phyloP scores from a whole-genome alignment of 148 eudicot genomes.

The Suaeda aralocaspica region DNA sequence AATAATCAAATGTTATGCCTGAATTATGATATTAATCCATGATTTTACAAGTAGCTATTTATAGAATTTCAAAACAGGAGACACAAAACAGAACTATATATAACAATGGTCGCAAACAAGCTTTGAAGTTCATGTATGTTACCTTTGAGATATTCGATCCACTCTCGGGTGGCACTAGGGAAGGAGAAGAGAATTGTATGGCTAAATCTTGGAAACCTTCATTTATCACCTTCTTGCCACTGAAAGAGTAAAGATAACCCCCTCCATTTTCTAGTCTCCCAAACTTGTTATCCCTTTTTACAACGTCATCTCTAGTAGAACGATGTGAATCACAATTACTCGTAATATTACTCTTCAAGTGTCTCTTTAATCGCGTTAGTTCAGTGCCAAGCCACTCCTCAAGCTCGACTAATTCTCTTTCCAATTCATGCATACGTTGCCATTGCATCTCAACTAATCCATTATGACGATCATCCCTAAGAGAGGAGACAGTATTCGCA shows the following conservation, averaged over 20 bases:
- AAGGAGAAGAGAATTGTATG: constrained; percentile 24
- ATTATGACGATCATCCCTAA: neutral
- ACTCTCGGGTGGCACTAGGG: constrained; percentile 21
- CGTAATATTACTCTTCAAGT: constrained; percentile 10
- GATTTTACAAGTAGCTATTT: too few relatives aligned
- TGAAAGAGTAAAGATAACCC: constrained; percentile 21
- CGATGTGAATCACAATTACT: neutral
- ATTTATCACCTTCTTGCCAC: constrained; percentile 5
- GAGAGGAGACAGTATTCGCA: neutral
- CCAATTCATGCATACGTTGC: constrained; percentile 19
- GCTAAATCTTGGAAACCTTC: constrained; percentile 12
- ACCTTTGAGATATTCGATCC: constrained; percentile 24
- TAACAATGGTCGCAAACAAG: neutral
- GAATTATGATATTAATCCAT: too few relatives aligned
- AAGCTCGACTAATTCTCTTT: constrained; percentile 23
- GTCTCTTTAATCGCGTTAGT: constrained; percentile 16
- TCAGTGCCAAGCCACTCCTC: constrained; percentile 24
- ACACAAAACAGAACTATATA: too few relatives aligned
- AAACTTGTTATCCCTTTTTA: constrained; percentile 12
- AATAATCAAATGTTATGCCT: too few relatives aligned
- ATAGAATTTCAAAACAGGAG: too few relatives aligned
- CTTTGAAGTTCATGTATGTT: neutral
- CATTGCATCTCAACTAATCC: constrained; percentile 7
- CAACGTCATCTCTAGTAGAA: neutral
- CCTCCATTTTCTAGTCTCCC: constrained; percentile 14